These are phyloP conservation scores for Metarhizium anisopliae DNA, from an alignment of 2,329 filamentous ascomycete species.

Conservation along the genomic window DNA sequence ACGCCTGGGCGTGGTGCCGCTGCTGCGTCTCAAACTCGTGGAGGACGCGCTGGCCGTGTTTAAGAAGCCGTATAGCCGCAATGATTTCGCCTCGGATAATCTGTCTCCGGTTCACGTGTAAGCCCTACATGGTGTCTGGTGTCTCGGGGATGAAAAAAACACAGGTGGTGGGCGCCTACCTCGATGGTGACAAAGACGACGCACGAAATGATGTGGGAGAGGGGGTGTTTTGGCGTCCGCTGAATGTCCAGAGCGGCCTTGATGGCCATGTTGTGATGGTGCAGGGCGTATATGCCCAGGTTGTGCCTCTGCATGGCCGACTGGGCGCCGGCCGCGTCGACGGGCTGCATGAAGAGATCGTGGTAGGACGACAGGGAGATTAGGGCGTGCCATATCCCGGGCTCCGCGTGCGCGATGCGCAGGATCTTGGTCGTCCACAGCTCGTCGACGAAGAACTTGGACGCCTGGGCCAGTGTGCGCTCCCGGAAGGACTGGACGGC, in stretches of 20 bases:
- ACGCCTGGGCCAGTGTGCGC: not conserved
- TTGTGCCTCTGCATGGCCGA: not conserved
- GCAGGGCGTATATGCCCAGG: not conserved
- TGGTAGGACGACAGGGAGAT: slow-evolving; percentile 1
- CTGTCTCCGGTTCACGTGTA: not conserved
- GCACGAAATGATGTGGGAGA: slow-evolving; percentile 1
- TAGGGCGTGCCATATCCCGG: slow-evolving; percentile 1
- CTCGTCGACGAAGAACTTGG: not conserved
- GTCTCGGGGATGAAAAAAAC: not conserved
- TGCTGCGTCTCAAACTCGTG: not conserved
- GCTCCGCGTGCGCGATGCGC: not conserved
- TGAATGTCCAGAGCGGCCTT: not conserved
- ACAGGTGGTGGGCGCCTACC: not conserved
- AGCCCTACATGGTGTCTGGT: not conserved
- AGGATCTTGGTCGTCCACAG: not conserved
- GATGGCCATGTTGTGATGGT: slow-evolving; percentile 1
- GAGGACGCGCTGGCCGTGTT: not conserved
- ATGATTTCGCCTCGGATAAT: not conserved
- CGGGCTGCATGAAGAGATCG: not conserved
- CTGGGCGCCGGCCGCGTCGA: not conserved
- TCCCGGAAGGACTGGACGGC: not conserved
- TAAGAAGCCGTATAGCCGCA: not conserved
- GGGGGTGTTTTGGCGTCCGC: not conserved
- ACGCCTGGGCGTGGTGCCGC: too few relatives aligned
- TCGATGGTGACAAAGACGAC: slow-evolving; percentile 1